These are phyloP conservation scores for Ogataea hybrid DNA, from an alignment of 1,139 yeast species.

Conservation along the genomic window DNA sequence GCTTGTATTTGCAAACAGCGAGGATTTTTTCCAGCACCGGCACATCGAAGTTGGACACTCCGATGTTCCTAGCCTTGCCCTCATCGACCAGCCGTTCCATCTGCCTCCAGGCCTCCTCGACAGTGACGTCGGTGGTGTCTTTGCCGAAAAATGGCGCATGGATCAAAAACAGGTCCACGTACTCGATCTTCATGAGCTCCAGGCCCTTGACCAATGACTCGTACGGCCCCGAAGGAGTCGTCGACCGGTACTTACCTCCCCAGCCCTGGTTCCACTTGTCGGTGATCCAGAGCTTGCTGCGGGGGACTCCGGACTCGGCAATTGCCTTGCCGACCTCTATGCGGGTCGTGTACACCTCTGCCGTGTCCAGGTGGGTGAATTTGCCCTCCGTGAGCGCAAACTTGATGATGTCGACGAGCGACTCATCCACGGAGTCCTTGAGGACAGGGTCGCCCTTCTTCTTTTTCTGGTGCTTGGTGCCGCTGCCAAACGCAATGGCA, in stretches of 20 bases:
- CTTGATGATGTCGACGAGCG: constrained; percentile 41
- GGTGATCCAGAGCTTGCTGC: constrained; percentile 55
- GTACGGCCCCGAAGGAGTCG: constrained; percentile 29
- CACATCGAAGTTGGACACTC: constrained; percentile 49
- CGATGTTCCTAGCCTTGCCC: constrained; percentile 38
- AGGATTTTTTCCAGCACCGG: constrained; percentile 38
- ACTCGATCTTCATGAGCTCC: constrained; percentile 37
- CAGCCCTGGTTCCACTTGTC: constrained; percentile 48
- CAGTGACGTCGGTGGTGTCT: constrained; percentile 37
- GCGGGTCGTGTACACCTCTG: constrained; percentile 59
- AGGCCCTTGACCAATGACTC: constrained; percentile 38
- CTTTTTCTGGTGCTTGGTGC: constrained; percentile 59
- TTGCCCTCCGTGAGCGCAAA: constrained; percentile 42
- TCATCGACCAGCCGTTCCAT: constrained; percentile 34
- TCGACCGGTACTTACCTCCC: constrained; percentile 27
- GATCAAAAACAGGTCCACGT: constrained; percentile 50
- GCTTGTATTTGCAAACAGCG: constrained; percentile 45
- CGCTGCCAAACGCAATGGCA: constrained; percentile 46
- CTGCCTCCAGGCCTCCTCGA: constrained; percentile 37
- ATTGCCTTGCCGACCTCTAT: constrained; percentile 54
- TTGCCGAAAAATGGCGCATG: constrained; percentile 41
- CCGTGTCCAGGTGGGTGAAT: constrained; percentile 55
- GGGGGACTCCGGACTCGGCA: constrained; percentile 39
- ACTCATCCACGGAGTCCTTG: constrained; percentile 30
- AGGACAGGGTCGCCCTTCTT: constrained; percentile 36